Conservation (phyloP, 1,284 basidiomycete genomes). For the Cryptococcus hybrid region DNA sequence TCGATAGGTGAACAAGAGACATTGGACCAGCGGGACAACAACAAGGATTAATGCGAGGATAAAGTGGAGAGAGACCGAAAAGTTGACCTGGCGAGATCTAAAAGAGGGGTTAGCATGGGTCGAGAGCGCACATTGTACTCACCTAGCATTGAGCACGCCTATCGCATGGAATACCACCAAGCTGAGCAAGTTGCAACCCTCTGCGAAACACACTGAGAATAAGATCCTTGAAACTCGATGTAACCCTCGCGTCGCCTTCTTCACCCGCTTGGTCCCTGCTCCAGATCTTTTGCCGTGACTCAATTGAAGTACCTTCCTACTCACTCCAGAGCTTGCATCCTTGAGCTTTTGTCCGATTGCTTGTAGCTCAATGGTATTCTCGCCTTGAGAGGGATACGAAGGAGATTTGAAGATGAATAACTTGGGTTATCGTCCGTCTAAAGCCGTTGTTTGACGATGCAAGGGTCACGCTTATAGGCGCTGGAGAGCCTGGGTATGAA, state of each 20-base stretch:
- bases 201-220: conserved; percentile 48
- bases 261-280: conserved; percentile 20
- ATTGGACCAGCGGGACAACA: conserved; percentile 46
- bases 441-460: conserved; percentile 1
- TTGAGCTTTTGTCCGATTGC: conserved; percentile 29
- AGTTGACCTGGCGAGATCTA: conserved; percentile 46
- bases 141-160: conserved; percentile 41
- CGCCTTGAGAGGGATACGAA: background rate
- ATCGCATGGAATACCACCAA: conserved; percentile 46
- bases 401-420: background rate
- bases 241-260: conserved; percentile 38
- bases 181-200: conserved; percentile 45
- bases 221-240: conserved; percentile 36
- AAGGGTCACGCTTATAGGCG: background rate
- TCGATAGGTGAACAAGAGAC: conserved; percentile 47
- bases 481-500: conserved; percentile 16
- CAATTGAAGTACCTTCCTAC: conserved; percentile 27
- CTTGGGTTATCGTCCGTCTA: conserved; percentile 1
- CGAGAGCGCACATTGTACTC: conserved; percentile 1
- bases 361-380: conserved; percentile 23
- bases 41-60: conserved; percentile 44
- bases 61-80: conserved; percentile 44
- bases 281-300: conserved; percentile 19
- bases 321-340: conserved; percentile 16
- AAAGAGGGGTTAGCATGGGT: background rate